Evolutionary conservation across 1,284 basidiomycete genomes (phyloP).

Genomic region (Wolfiporia cocos): DNA sequence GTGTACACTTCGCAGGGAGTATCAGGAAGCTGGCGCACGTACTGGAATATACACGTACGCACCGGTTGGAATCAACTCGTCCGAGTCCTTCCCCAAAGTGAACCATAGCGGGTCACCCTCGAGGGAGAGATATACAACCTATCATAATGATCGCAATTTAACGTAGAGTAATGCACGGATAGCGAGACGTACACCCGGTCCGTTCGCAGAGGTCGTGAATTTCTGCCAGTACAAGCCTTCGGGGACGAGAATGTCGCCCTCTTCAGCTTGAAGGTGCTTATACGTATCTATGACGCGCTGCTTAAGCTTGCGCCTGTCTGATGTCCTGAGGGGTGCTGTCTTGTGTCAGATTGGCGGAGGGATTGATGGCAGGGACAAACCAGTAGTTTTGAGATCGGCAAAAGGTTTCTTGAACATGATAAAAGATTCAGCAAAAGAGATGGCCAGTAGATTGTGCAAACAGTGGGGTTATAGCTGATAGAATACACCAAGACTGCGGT

Average conservation of each 20-base stretch:
- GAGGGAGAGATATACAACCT: constrained; percentile 60
- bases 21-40: no score
- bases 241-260: constrained; percentile 59
- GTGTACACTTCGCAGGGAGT: constrained; percentile 46
- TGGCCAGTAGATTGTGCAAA: no score
- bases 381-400: constrained; percentile 59
- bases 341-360: not conserved
- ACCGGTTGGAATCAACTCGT: constrained; percentile 69
- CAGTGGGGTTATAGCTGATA: no score
- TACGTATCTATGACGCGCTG: constrained; percentile 48
- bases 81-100: constrained; percentile 59
- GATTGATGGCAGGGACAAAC: no score
- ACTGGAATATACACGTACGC: no score
- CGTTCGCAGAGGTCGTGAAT: constrained; percentile 54
- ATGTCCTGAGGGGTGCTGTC: constrained; percentile 58
- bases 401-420: constrained; percentile 74
- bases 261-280: constrained; percentile 37
- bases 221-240: constrained; percentile 64
- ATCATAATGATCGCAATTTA: not conserved
- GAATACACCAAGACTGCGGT: no score
- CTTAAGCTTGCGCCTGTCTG: constrained; percentile 64
- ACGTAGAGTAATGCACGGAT: not conserved
- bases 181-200: constrained; percentile 49
- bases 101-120: constrained; percentile 84
- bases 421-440: no score